Conservation (phyloP, 2,329 filamentous ascomycete species). For the Pseudopithomyces maydicus region DNA sequence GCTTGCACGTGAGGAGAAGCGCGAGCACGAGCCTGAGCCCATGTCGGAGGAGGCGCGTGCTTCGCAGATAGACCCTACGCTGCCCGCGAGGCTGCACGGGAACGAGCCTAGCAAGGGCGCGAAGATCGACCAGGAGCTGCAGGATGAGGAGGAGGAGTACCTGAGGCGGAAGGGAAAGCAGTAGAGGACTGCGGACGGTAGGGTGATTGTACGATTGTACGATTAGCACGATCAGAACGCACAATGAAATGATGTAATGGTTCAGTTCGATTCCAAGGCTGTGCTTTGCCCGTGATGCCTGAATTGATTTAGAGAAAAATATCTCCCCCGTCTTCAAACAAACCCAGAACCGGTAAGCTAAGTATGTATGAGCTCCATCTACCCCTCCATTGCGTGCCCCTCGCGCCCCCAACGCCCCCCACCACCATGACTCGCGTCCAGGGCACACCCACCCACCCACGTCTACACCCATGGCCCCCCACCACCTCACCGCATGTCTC, state of each 20-base stretch:
- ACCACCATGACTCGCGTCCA: slow-evolving; percentile 11
- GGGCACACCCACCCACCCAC: slow-evolving; percentile 5
- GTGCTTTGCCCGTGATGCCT: too few species aligned
- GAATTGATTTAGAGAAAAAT: too few species aligned
- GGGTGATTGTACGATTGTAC: slow-evolving; percentile 5
- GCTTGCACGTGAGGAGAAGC: slow-evolving; percentile 66
- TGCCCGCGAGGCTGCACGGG: slow-evolving; percentile 66
- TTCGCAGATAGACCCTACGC: slow-evolving; percentile 64
- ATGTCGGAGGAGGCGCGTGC: slow-evolving; percentile 42
- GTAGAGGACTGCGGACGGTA: slow-evolving; percentile 8
- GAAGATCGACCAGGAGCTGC: slow-evolving; percentile 71
- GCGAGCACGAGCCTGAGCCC: slow-evolving; percentile 49
- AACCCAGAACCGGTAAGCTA: too few species aligned
- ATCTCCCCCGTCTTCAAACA: too few species aligned
- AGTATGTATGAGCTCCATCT: too few species aligned
- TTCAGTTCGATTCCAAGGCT: too few species aligned
- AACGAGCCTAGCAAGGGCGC: slow-evolving; percentile 76
- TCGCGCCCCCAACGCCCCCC: too few species aligned
- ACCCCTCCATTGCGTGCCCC: too few species aligned
- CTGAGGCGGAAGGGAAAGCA: slow-evolving; percentile 64
- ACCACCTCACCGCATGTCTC: slow-evolving; percentile 20
- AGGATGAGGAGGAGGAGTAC: slow-evolving; percentile 69
- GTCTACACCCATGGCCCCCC: slow-evolving; percentile 8
- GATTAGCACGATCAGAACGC: slow-evolving; percentile 5
- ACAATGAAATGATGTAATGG: slow-evolving; percentile 9